Base-by-base conservation (phyloP, 2,329 filamentous ascomycete genomes). In the Phoma sp. region DNA sequence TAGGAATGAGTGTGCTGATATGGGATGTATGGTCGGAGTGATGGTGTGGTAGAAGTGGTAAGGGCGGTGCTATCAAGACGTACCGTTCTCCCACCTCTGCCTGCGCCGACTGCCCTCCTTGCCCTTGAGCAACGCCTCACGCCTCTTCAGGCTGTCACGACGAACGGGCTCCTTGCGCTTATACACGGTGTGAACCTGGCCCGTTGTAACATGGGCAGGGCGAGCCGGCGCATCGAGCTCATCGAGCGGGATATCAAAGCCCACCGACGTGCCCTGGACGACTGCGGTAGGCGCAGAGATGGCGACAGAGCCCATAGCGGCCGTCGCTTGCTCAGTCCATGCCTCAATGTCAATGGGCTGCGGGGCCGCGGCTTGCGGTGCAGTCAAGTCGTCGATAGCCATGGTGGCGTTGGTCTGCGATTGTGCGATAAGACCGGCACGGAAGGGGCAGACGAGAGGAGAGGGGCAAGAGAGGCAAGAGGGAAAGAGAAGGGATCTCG, bases 21-120 rank as follows among this genome's bases (percentile, higher is more conserved):
- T 9, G 10, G 15, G 6, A 21, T 3, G 15, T 7, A 20, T 15
- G 14, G 3, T 26, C 14, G 14, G 5, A 23, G 21, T n/a, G n/a
- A n/a, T n/a, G n/a, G n/a, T n/a, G n/a, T n/a, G n/a, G n/a, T n/a
- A n/a, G n/a, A n/a, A n/a, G n/a, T n/a, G n/a, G n/a, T n/a, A n/a
- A n/a, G n/a, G n/a, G n/a, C n/a, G n/a, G n/a, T n/a, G n/a, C n/a
- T n/a, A n/a, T 37, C 36, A 53, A 39, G 47, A 43, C 46, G 47
- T 72, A 96, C 92, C 91, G 75, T 98, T 99, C 80, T 99, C 95
- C 92, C 93, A 98, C 50, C 93, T 84, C 66, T 93, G 88, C 42
- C 93, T 83, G 67, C 93, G 87, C 29, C 93, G 85, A 66, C 87
- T 93, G 28, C 93, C 93, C 75, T 97, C 92, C 64, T 96, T 96